phyloP scores from a whole-genome alignment of 306 rosid species.

The Sindora glabra region DNA sequence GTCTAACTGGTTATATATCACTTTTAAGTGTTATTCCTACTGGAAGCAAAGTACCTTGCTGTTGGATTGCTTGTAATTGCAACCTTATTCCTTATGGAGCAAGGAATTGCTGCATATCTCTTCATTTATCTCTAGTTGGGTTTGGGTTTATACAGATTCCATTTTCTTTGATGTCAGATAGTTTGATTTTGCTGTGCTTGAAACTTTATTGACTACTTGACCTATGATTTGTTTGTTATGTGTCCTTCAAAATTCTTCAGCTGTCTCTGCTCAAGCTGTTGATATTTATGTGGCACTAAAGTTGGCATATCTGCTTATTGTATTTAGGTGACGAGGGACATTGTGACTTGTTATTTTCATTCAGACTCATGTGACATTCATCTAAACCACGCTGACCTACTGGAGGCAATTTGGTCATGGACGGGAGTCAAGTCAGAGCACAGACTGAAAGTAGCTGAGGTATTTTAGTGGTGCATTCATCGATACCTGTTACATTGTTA shows the following conservation, averaged over 20 bases:
- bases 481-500: slow-evolving; percentile 5
- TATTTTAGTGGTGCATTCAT: slow-evolving; percentile 28
- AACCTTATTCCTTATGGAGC: too few relatives aligned
- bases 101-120: background rate
- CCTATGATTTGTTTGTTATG: slow-evolving; percentile 7
- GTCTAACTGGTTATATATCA: background rate
- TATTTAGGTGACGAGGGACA: slow-evolving; percentile 80
- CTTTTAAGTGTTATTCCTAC: background rate
- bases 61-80: too few relatives aligned
- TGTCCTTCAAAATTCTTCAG: slow-evolving; percentile 1
- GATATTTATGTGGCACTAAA: slow-evolving; percentile 2
- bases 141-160: background rate
- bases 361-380: slow-evolving; percentile 73
- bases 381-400: slow-evolving; percentile 75
- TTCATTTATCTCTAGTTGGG: background rate
- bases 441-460: slow-evolving; percentile 93
- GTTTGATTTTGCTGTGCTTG: background rate
- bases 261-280: background rate
- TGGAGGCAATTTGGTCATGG: slow-evolving; percentile 97
- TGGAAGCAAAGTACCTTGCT: too few relatives aligned
- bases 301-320: slow-evolving; percentile 1
- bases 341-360: slow-evolving; percentile 48
- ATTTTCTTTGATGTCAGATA: background rate
- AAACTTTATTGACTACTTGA: background rate
- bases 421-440: slow-evolving; percentile 75